Percentiles rank a stretch among this genome's conserved stretches.
Conservation (phyloP, 1,284 basidiomycete species). For the Heterobasidion irregulare region DNA sequence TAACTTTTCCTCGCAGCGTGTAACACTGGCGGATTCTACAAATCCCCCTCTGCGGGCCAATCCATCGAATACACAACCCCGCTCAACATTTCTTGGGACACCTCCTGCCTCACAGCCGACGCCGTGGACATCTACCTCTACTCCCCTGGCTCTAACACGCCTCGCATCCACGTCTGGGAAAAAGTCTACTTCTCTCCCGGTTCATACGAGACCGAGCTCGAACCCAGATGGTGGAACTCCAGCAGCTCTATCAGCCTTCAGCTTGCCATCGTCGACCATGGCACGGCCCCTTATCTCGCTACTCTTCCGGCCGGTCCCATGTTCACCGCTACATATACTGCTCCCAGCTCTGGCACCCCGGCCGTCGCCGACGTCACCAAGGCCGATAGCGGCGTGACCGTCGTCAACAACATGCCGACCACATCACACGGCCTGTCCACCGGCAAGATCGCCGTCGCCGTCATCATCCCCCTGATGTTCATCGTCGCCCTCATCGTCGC, state of each 20-base stretch:
- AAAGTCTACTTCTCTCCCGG: conserved; percentile 50
- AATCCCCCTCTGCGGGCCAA: conserved; percentile 44
- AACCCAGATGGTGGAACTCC: conserved; percentile 76
- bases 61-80: conserved; percentile 45
- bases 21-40: conserved; percentile 57
- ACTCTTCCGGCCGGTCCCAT: conserved; percentile 62
- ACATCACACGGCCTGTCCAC: conserved; percentile 34
- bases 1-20: conserved; percentile 29
- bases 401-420: conserved; percentile 26
- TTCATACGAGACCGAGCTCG: conserved; percentile 43
- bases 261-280: conserved; percentile 54
- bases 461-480: conserved; percentile 65
- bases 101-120: conserved; percentile 39
- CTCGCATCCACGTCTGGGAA: conserved; percentile 58
- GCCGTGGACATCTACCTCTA: conserved; percentile 72
- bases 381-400: conserved; percentile 26
- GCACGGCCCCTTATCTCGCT: conserved; percentile 46
- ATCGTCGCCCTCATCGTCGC: conserved; percentile 37
- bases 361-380: conserved; percentile 29
- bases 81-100: conserved; percentile 69
- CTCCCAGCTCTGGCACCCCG: conserved; percentile 32
- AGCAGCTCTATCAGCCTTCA: conserved; percentile 50
- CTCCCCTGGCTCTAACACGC: conserved; percentile 35
- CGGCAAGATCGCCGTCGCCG: conserved; percentile 72
- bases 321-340: conserved; percentile 58